Percentiles rank a stretch among this genome's conserved stretches.
These are phyloP conservation scores for Colletotrichum navitas DNA, from an alignment of 2,329 filamentous ascomycete species.

Conservation along the genomic window DNA sequence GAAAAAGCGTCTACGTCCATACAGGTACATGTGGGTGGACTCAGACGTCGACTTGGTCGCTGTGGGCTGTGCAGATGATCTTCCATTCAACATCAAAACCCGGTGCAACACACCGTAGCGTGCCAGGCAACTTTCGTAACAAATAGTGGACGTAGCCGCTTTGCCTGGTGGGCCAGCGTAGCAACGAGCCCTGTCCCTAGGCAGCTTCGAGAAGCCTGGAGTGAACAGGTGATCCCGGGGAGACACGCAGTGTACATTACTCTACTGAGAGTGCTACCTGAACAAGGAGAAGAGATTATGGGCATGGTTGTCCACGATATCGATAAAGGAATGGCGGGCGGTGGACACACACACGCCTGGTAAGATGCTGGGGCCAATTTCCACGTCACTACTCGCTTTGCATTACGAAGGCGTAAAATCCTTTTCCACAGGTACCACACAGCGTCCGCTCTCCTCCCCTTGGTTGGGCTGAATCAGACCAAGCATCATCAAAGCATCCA, in stretches of 20 bases:
- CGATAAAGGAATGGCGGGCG: conserved; percentile 22
- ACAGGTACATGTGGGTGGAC: not conserved
- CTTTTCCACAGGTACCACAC: conserved; percentile 1
- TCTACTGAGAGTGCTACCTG: conserved; percentile 14
- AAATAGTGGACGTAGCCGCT: not conserved
- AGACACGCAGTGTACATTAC: not conserved
- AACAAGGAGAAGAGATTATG: conserved; percentile 7
- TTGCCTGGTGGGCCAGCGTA: conserved; percentile 4
- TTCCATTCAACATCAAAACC: not conserved
- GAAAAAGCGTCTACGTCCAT: not conserved
- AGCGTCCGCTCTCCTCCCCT: not conserved
- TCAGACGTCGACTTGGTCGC: not conserved
- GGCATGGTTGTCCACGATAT: conserved; percentile 17
- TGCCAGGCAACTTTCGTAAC: conserved; percentile 13
- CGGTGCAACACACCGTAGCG: not conserved
- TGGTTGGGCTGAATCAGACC: conserved; percentile 12
- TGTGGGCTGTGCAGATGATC: conserved; percentile 21
- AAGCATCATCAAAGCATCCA: conserved; percentile 9
- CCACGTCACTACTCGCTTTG: conserved; percentile 30
- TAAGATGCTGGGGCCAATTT: conserved; percentile 15
- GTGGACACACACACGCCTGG: conserved; percentile 5
- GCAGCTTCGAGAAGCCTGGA: conserved; percentile 37
- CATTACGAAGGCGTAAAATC: not conserved
- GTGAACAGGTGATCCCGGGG: conserved; percentile 30
- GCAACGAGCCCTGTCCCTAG: conserved; percentile 25